These are phyloP conservation scores for Adansonia gregorii DNA, from an alignment of 441 rosid species.

Conservation along the genomic window DNA sequence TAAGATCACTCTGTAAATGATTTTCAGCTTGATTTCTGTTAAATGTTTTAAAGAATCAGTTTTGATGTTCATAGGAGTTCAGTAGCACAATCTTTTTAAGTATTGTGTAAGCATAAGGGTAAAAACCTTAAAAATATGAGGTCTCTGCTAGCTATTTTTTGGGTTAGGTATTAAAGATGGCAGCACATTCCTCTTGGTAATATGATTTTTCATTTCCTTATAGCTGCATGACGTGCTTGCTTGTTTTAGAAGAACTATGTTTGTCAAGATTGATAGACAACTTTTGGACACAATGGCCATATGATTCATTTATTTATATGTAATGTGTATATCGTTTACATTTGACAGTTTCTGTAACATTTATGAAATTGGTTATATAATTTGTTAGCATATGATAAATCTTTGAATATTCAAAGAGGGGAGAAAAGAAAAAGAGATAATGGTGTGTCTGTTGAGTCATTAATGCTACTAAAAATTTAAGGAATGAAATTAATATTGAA, in stretches of 20 bases:
- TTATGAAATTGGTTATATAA: neutral
- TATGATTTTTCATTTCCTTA: conserved; percentile 3
- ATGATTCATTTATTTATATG: neutral
- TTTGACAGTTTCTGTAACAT: neutral
- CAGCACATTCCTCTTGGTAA: neutral
- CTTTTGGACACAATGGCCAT: neutral
- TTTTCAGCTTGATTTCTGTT: conserved; percentile 9
- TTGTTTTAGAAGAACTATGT: conserved; percentile 11
- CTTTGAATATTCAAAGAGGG: neutral
- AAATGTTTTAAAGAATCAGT: conserved; percentile 4
- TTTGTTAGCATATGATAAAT: conserved; percentile 7
- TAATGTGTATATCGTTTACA: neutral
- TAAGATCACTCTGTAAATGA: neutral
- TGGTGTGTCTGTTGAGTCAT: neutral
- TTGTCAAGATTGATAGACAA: conserved; percentile 7
- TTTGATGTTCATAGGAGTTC: conserved; percentile 3
- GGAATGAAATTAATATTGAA: neutral
- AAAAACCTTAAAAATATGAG: neutral
- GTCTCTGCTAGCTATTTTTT: neutral
- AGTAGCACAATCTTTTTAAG: neutral
- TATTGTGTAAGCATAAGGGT: neutral
- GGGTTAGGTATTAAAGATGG: conserved; percentile 10
- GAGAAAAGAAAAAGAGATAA: neutral
- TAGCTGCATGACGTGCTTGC: neutral
- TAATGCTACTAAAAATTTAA: neutral